phyloP scores from a whole-genome alignment of 2,329 filamentous ascomycete species.

The Aspergillus awamori region DNA sequence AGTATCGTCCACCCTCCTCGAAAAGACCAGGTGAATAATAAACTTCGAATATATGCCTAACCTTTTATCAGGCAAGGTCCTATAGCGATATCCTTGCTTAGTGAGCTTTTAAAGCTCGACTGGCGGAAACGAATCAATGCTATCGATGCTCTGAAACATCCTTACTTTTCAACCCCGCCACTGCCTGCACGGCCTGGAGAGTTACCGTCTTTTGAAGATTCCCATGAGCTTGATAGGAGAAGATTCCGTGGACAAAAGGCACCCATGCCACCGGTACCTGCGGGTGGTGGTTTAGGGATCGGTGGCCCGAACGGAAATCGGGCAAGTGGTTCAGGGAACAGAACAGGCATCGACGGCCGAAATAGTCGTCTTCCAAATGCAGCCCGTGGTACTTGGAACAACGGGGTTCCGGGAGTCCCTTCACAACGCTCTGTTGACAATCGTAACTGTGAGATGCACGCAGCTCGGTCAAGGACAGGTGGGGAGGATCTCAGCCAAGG shows the following conservation, averaged over 20 bases:
- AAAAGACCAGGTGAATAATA: background rate
- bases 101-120: slow-evolving; percentile 82
- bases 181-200: slow-evolving; percentile 80
- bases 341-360: slow-evolving; percentile 33
- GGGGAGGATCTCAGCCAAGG: slow-evolving; percentile 28
- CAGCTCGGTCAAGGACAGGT: slow-evolving; percentile 23
- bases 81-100: slow-evolving; percentile 75
- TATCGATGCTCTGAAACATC: slow-evolving; percentile 87
- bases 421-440: slow-evolving; percentile 32
- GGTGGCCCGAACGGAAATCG: slow-evolving; percentile 60
- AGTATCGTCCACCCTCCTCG: slow-evolving; percentile 51
- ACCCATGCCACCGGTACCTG: slow-evolving; percentile 83
- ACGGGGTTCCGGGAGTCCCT: slow-evolving; percentile 25
- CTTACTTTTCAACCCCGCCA: slow-evolving; percentile 82
- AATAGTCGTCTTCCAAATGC: slow-evolving; percentile 41
- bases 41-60: slow-evolving; percentile 16
- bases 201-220: slow-evolving; percentile 89
- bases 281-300: slow-evolving; percentile 85
- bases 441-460: slow-evolving; percentile 24
- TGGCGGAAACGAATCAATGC: slow-evolving; percentile 90
- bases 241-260: slow-evolving; percentile 87
- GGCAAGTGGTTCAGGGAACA: slow-evolving; percentile 38
- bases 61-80: slow-evolving; percentile 59
- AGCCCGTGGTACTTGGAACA: slow-evolving; percentile 32
- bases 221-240: slow-evolving; percentile 91